Evolutionary conservation across 1,139 yeast species (phyloP), one percentile per base, ranked within the genome.

Genomic region (Candida gigantensis): DNA sequence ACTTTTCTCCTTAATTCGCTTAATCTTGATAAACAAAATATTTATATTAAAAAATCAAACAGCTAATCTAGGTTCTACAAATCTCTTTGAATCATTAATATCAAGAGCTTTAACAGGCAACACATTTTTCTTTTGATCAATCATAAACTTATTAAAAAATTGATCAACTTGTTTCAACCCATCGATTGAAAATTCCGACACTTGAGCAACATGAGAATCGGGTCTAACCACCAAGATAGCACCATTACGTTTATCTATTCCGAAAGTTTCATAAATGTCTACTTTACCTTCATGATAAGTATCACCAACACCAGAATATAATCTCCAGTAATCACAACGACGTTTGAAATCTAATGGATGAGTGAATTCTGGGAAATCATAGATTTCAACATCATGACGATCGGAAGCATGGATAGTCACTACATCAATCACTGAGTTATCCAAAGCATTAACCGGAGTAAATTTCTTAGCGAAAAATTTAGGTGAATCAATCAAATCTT

Each of bases 171-270:
- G 42, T 11, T 46, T 36, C 31, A 54, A 46, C 15, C 61, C 62
- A 8, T 36, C 38, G 13, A 30, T 29, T 11, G 36, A 36, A 30
- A 40, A 47, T 18, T 48, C 51, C 12, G 53, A 43, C 13, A 58
- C 59, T 19, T 44, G 30, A 13, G 65, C 52, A 19, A 61, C 58
- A 35, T 62, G 60, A 3, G 65, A 64, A 46, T 62, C 68, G n/a
- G 68, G 68, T 29, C 68, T 47, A 12, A 58, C 42, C 19, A 62
- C 57, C 16, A 59, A 34, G 20, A 62, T 37, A 9, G 57, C 55
- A 14, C 66, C 63, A 6, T 39, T 42, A 16, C 48, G 35, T 11
- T 51, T 47, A 33, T 55, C 53, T 28, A 60, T 50, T 4, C 63
- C 66, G 34, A 49, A 60, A 38, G 47, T 43, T 14, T 43, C 45